Percentiles rank a stretch among this genome's conserved stretches.
These are phyloP conservation scores for Sphaerostilbella broomeana DNA, from an alignment of 2,329 filamentous ascomycete genomes.

Conservation along the genomic window DNA sequence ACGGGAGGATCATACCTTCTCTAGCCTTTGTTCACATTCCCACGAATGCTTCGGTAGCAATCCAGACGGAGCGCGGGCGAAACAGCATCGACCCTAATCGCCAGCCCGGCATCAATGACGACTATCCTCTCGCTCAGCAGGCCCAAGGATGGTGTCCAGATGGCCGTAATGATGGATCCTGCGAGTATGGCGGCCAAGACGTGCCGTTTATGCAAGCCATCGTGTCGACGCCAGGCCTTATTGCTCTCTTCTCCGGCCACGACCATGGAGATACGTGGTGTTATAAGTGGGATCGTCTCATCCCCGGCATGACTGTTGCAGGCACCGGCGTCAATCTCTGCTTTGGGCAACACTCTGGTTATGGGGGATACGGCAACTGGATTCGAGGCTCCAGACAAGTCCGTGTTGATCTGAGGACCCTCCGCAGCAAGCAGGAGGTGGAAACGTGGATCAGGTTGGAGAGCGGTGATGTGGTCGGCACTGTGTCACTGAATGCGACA, in stretches of 20 bases:
- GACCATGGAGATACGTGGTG: conserved; percentile 60
- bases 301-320: conserved; percentile 26
- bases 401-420: conserved; percentile 35
- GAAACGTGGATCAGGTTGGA: conserved; percentile 59
- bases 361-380: conserved; percentile 63
- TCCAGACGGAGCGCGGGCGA: conserved; percentile 27
- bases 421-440: conserved; percentile 32
- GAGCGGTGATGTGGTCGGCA: conserved; percentile 43
- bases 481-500: conserved; percentile 51
- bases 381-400: conserved; percentile 55
- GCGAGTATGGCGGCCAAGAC: conserved; percentile 45
- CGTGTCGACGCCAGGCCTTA: conserved; percentile 45
- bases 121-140: conserved; percentile 34
- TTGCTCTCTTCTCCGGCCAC: conserved; percentile 57
- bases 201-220: conserved; percentile 57
- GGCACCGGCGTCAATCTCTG: conserved; percentile 44
- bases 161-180: conserved; percentile 31
- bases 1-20: conserved; percentile 34
- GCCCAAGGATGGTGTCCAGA: conserved; percentile 40
- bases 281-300: conserved; percentile 38
- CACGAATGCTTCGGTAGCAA: conserved; percentile 33
- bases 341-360: conserved; percentile 62
- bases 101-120: conserved; percentile 41
- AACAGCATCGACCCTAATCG: conserved; percentile 27
- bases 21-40: conserved; percentile 46